Base-by-base conservation (phyloP, 2,329 filamentous ascomycete genomes). In the Penicillium crustosum region DNA sequence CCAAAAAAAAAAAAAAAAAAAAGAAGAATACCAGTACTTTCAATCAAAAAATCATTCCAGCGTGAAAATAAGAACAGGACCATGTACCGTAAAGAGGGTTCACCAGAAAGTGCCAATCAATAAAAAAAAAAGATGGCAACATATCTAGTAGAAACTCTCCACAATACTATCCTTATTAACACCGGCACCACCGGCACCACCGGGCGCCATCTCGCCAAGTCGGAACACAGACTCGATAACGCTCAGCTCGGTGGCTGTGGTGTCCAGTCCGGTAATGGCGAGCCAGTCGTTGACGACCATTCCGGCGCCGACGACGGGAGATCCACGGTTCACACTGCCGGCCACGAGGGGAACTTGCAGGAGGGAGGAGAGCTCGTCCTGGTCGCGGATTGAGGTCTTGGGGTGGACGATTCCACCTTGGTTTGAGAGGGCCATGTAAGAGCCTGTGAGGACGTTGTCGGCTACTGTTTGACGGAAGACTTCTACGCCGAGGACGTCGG, bases 201-300 rank as follows among this genome's bases (percentile, higher is more conserved):
- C 83, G 53, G 70, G 68, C 4, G 79, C 81, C 68, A 91, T 92
- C 81, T 97, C 93, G 63, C 93, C 93, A 47, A 99, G 82, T 70
- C 92, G 86, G 83, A 99, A 99, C 64, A 99, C 93, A 69, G 88
- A 93, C 83, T 99, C 94, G 57, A 99, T 86, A 58, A 99, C 94
- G 72, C 91, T 96, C 70, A 99, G 81, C 81, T 99, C 94, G 1
- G 94, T 97, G n/a, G 93, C 93, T 21, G 93, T 97, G 45, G 93
- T 96, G 75, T 97, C 93, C 63, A 96, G 82, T 25, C 93, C 93
- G 6, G 92, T 96, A 31, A 97, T 91, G 31, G 93, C 92, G 78
- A 97, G 86, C 93, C 93, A 97, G 82, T 97, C 93, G 74, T 97
- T 96, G 63, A 96, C 92, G 6, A 96, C 92, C 90, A 96, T 94